Conservation (phyloP, 1,284 basidiomycete species). For the Sanghuangporus sanghuang region DNA sequence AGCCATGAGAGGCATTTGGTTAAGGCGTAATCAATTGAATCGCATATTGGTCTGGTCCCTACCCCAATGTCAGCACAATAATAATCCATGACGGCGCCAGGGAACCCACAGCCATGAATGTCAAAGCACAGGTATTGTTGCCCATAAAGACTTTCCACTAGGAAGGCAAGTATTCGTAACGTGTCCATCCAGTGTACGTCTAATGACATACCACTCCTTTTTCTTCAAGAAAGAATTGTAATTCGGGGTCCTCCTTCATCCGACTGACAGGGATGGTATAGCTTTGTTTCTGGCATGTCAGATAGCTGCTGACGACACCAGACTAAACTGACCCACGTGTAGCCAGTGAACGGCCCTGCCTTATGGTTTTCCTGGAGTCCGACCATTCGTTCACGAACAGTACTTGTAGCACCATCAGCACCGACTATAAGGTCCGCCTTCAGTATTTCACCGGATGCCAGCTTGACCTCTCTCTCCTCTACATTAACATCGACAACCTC, state of each 20-base stretch:
- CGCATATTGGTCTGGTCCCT: conserved; percentile 10
- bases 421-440: conserved; percentile 55
- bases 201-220: conserved; percentile 3
- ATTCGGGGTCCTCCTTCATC: conserved; percentile 13
- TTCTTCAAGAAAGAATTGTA: neutral
- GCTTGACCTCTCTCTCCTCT: conserved; percentile 29
- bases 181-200: neutral
- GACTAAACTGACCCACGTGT: conserved; percentile 7
- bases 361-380: conserved; percentile 1
- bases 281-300: neutral
- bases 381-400: conserved; percentile 24
- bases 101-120: conserved; percentile 5
- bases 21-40: conserved; percentile 1
- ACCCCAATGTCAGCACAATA: neutral
- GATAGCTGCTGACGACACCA: neutral
- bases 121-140: neutral
- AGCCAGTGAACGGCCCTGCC: conserved; percentile 8
- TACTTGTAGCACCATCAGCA: conserved; percentile 48
- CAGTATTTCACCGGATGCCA: conserved; percentile 43
- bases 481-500: conserved; percentile 33
- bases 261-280: conserved; percentile 9
- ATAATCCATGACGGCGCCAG: neutral
- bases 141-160: conserved; percentile 17
- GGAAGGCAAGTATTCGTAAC: neutral
- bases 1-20: neutral